Conservation (phyloP, 225 moss, liverwort and hornwort genomes). For the Marchantia paleacea region DNA sequence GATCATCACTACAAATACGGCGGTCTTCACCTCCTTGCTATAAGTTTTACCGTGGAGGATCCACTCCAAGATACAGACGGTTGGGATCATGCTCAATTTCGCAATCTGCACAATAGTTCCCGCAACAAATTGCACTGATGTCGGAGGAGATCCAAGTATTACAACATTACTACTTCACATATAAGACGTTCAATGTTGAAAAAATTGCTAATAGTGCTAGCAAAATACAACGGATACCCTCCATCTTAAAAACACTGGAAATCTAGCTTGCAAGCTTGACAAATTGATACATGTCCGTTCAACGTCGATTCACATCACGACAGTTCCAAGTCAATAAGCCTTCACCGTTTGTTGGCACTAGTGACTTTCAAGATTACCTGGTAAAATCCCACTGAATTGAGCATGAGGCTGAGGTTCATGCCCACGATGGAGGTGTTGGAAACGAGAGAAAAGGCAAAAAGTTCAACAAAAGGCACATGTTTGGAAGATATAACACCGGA, state of each 20-base stretch:
- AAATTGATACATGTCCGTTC: background rate
- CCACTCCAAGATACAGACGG: conserved; percentile 78
- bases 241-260: background rate
- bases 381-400: conserved; percentile 81
- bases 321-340: background rate
- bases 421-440: conserved; percentile 77
- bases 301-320: background rate
- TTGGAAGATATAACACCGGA: conserved; percentile 57
- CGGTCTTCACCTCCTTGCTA: conserved; percentile 58
- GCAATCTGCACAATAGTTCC: conserved; percentile 47
- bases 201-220: no score
- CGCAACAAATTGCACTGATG: no score
- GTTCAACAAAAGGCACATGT: conserved; percentile 54
- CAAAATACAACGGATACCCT: no score
- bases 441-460: conserved; percentile 63
- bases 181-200: no score
- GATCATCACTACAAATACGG: conserved; percentile 57
- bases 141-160: no score
- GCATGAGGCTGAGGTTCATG: conserved; percentile 80
- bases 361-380: conserved; percentile 38
- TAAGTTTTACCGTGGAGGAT: conserved; percentile 64
- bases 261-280: background rate
- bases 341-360: background rate
- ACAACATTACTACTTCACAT: no score
- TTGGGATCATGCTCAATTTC: conserved; percentile 82